phyloP scores from a whole-genome alignment of 2,329 filamentous ascomycete species.

The Tolypocladium capitatum region DNA sequence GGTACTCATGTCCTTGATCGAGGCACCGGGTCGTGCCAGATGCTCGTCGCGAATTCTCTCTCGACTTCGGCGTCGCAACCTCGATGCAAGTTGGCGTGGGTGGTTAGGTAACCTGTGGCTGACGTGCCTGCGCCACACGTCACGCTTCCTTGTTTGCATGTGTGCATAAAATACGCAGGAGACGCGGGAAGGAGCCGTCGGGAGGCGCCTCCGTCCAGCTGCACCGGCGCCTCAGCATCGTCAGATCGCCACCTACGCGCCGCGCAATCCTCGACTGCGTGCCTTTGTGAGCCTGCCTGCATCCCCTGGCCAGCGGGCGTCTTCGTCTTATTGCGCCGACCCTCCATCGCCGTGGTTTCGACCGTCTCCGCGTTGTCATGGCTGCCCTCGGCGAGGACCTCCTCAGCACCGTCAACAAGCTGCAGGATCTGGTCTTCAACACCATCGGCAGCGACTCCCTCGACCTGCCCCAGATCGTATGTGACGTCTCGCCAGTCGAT shows the following conservation, averaged over 20 bases:
- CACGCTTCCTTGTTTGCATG: no score
- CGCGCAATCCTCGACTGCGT: conserved; percentile 1
- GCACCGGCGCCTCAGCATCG: not conserved
- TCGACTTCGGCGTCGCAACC: not conserved
- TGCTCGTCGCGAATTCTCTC: not conserved
- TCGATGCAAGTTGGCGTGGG: not conserved
- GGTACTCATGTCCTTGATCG: conserved; percentile 33
- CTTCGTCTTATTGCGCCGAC: not conserved
- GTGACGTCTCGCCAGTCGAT: conserved; percentile 16
- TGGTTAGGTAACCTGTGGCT: not conserved
- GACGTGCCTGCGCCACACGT: not conserved
- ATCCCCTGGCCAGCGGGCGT: not conserved
- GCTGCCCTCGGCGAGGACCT: conserved; percentile 91
- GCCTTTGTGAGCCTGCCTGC: conserved; percentile 1
- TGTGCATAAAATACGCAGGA: no score
- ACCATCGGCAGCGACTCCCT: conserved; percentile 98
- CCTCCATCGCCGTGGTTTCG: not conserved
- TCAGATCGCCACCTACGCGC: conserved; percentile 4
- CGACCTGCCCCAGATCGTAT: conserved; percentile 94
- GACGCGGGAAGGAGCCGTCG: no score
- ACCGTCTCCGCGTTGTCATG: conserved; percentile 41
- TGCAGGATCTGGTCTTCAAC: conserved; percentile 98
- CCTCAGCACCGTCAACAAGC: conserved; percentile 89
- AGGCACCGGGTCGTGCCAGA: not conserved
- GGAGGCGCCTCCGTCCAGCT: no score